Percentiles rank a stretch among this genome's conserved stretches.
Evolutionary conservation across 2,329 filamentous ascomycete species (phyloP).

Genomic region (Colletotrichum tropicicola): DNA sequence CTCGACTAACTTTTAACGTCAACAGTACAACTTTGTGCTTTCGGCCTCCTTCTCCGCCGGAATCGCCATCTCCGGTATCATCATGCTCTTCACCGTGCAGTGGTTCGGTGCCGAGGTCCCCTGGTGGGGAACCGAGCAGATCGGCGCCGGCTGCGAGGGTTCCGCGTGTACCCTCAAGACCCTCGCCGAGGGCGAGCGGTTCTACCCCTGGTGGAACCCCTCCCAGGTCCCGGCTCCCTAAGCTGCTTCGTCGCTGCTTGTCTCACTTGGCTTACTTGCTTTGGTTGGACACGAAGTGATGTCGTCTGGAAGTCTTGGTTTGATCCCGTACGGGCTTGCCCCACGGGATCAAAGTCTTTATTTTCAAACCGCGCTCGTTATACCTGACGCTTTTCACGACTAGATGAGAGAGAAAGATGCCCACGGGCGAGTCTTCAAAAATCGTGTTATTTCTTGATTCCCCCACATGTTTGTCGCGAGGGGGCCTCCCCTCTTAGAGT

Average conservation of each 20-base stretch:
- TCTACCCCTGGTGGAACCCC: constrained; percentile 44
- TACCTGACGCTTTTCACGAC: not conserved
- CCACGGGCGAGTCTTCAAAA: not conserved
- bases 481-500: not conserved
- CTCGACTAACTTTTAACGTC: not conserved
- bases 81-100: constrained; percentile 42
- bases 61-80: constrained; percentile 41
- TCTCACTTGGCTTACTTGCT: constrained; percentile 15
- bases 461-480: not conserved
- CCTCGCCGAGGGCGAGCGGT: constrained; percentile 44
- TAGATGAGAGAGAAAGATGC: not conserved
- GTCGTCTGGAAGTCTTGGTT: not conserved
- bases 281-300: constrained; percentile 16
- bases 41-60: constrained; percentile 42
- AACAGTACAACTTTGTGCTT: constrained; percentile 48
- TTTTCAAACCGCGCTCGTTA: not conserved
- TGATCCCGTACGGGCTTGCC: too few species aligned
- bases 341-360: not conserved
- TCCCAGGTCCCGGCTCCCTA: constrained; percentile 24
- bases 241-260: constrained; percentile 1
- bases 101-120: constrained; percentile 34
- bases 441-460: constrained; percentile 8
- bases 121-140: constrained; percentile 41
- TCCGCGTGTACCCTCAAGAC: constrained; percentile 33
- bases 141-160: constrained; percentile 35